Evolutionary conservation across 176 grass and related monocot genomes (phyloP).

Genomic region (Carex cristatella): DNA sequence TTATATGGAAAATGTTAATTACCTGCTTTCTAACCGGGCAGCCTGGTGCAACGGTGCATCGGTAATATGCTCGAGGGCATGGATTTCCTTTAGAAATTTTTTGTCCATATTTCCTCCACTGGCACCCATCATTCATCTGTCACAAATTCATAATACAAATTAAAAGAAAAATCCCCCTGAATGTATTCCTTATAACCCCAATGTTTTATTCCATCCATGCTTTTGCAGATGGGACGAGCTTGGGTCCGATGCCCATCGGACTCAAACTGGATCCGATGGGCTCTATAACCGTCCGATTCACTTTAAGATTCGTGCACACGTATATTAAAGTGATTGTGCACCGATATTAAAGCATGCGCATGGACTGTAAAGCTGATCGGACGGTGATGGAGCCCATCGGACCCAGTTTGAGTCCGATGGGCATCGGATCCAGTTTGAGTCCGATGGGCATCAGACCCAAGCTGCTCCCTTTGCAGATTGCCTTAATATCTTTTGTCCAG

Average conservation of each 20-base stretch:
- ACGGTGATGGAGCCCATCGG: too few species aligned
- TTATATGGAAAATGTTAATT: conserved; percentile 7
- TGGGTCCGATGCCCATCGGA: too few species aligned
- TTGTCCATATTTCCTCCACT: conserved; percentile 94
- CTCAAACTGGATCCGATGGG: too few species aligned
- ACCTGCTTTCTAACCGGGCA: conserved; percentile 96
- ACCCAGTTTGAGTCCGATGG: too few species aligned
- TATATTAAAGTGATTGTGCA: too few species aligned
- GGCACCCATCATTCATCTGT: conserved; percentile 85
- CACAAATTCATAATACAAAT: neutral
- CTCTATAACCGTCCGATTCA: too few species aligned
- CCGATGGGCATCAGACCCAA: too few species aligned
- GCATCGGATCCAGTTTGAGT: too few species aligned
- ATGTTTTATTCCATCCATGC: neutral
- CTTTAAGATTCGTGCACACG: too few species aligned
- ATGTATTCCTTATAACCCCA: neutral
- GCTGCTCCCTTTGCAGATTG: too few species aligned
- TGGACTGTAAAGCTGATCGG: too few species aligned
- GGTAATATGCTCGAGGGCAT: conserved; percentile 70
- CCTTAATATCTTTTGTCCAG: neutral
- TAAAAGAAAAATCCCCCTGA: neutral
- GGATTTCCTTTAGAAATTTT: conserved; percentile 89
- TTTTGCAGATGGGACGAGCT: neutral
- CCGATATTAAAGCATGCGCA: too few species aligned
- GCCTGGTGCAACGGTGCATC: conserved; percentile 61